phyloP scores from a whole-genome alignment of 768 basidiomycete genomes.

The Boletus rufocinnamomeus region DNA sequence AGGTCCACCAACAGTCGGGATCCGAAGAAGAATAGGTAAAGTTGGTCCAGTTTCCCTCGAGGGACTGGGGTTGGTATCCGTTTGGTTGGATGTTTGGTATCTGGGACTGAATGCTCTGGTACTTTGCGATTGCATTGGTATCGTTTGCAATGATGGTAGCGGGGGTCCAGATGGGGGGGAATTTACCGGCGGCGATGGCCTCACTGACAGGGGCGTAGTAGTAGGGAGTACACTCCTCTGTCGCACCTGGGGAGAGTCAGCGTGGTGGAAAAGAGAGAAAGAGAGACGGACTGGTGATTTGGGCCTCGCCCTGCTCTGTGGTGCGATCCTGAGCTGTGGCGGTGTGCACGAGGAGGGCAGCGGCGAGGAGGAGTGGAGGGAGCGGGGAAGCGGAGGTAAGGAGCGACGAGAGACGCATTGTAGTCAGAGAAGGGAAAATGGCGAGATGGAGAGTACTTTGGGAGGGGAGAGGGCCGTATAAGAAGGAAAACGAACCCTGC shows the following conservation, averaged over 20 bases:
- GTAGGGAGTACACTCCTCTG: conserved; percentile 47
- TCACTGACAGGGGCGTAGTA: conserved; percentile 39
- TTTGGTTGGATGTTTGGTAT: conserved; percentile 54
- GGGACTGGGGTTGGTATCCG: conserved; percentile 25
- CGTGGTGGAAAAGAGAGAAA: background rate
- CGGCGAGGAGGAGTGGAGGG: background rate
- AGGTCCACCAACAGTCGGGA: conserved; percentile 51
- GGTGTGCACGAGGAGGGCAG: conserved; percentile 3
- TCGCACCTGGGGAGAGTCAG: conserved; percentile 30
- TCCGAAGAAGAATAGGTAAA: conserved; percentile 42
- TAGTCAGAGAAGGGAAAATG: too few relatives aligned
- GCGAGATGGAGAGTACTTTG: too few relatives aligned
- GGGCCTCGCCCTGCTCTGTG: conserved; percentile 38
- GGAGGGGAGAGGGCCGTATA: background rate
- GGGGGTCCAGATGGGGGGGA: conserved; percentile 48
- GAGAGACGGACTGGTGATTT: conserved; percentile 37
- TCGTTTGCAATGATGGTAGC: conserved; percentile 48
- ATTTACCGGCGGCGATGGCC: conserved; percentile 34
- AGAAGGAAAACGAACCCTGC: background rate
- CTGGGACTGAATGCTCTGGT: conserved; percentile 41
- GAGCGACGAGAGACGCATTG: conserved; percentile 25
- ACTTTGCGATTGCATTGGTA: conserved; percentile 44
- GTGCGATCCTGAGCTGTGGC: conserved; percentile 33
- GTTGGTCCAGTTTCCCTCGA: conserved; percentile 34
- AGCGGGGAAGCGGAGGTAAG: conserved; percentile 2